phyloP scores from a whole-genome alignment of 441 rosid genomes.

The Euphorbia schlechtendalii region DNA sequence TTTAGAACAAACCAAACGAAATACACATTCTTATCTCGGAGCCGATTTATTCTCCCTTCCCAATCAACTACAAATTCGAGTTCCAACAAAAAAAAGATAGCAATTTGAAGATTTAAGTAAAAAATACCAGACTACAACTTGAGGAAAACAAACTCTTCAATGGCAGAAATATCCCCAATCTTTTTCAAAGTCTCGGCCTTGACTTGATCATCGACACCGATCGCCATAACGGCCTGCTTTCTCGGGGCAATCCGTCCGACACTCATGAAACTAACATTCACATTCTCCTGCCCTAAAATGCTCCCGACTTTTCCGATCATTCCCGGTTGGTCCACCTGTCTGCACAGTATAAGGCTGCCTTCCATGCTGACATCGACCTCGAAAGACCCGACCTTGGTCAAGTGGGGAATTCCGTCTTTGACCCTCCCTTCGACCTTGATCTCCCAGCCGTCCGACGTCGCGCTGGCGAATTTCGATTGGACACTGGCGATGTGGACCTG shows the following conservation, averaged over 20 bases:
- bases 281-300: conserved; percentile 70
- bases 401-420: conserved; percentile 70
- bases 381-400: conserved; percentile 75
- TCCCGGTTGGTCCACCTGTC: conserved; percentile 93
- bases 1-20: no score
- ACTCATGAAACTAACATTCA: conserved; percentile 87
- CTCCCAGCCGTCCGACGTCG: conserved; percentile 66
- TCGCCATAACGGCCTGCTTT: conserved; percentile 88
- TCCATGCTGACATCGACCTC: conserved; percentile 89
- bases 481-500: conserved; percentile 73
- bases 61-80: no score
- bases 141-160: conserved; percentile 83
- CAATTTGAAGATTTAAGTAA: no score
- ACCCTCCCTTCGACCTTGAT: conserved; percentile 69
- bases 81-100: no score
- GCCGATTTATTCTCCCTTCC: no score
- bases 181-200: conserved; percentile 46
- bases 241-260: conserved; percentile 77
- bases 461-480: conserved; percentile 72
- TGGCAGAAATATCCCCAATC: conserved; percentile 59
- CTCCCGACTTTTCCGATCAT: conserved; percentile 81
- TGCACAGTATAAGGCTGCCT: conserved; percentile 78
- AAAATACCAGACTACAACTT: conserved; percentile 36
- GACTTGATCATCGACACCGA: conserved; percentile 89
- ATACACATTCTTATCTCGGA: no score